These are phyloP conservation scores for Erysimum cheiri DNA, from an alignment of 441 rosid species.

Conservation along the genomic window DNA sequence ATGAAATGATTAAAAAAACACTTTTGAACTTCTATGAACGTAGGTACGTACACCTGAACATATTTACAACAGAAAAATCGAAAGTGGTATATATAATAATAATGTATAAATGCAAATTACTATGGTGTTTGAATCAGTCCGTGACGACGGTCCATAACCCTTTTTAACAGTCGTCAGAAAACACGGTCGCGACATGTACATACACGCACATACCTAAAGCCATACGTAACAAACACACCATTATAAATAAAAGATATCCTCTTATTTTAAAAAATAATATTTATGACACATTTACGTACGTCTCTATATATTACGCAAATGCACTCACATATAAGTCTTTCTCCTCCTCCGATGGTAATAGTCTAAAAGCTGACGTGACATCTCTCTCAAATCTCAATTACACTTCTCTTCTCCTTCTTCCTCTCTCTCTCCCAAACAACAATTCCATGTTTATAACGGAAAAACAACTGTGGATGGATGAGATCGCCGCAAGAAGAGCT, in stretches of 20 bases:
- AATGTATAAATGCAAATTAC: conserved; percentile 30
- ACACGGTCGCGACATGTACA: conserved; percentile 46
- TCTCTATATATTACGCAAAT: conserved; percentile 38
- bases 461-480: conserved; percentile 43
- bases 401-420: conserved; percentile 23
- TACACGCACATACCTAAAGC: conserved; percentile 46
- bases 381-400: conserved; percentile 35
- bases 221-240: conserved; percentile 42
- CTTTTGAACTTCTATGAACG: conserved; percentile 18
- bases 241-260: conserved; percentile 21
- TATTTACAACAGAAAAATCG: conserved; percentile 23
- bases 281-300: conserved; percentile 38
- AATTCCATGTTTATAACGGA: conserved; percentile 39
- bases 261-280: not conserved
- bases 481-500: conserved; percentile 36
- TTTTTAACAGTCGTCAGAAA: conserved; percentile 43
- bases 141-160: conserved; percentile 46
- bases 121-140: conserved; percentile 37
- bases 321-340: conserved; percentile 35
- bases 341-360: conserved; percentile 31
- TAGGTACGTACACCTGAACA: conserved; percentile 40
- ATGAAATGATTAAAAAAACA: not conserved
- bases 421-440: conserved; percentile 19
- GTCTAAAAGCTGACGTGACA: conserved; percentile 42
- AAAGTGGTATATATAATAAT: conserved; percentile 7